Evolutionary conservation across 495 filamentous ascomycete species (phyloP), one percentile per base, ranked within the genome.

Genomic region (Xylaria castorea): DNA sequence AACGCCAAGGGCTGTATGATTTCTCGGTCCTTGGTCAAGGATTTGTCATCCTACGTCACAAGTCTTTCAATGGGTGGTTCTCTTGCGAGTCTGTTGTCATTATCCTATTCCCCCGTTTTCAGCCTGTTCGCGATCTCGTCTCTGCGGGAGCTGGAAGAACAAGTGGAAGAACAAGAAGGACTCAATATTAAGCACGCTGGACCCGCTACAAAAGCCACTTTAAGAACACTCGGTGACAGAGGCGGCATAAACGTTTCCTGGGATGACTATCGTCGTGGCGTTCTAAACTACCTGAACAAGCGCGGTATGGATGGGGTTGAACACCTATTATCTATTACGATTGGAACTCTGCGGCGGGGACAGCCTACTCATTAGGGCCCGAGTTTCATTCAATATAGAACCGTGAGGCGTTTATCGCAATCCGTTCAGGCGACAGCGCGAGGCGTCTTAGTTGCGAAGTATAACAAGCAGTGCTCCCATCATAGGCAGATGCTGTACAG

Each of bases 291-390:
- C 83, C 79, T 97, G 71, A 92, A 93, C 70, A 81, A 78, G 11
- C 85, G 86, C 53, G 92, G 91, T 0, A 88, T 91, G 63, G 78
- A 77, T 34, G 94, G 94, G 5, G 86, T 95, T 63, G 85, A 85
- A 18, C 86, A 91, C 71, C 80, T 97, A 78, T 92, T 97, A 89
- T 91, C 91, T 73, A 93, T 89, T 76, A 95, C 94, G 14, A 94
- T 97, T 90, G 94, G 92, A 80, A 88, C 89, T 42, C 82, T 93
- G 36, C 88, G 85, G 83, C 81, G 68, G 60, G 77, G 78, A n/a
- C 81, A 80, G 69, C 73, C 76, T 20, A 44, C 40, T 61, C 27
- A 9, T 25, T 63, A 57, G 18, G 5, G 9, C 50, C 20, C 0
- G 61, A 22, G 6, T 50, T 27, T 36, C 16, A 57, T 57, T 32